Evolutionary conservation across 108 stramenopile species (phyloP).

Genomic region (Cyclotella sp.): DNA sequence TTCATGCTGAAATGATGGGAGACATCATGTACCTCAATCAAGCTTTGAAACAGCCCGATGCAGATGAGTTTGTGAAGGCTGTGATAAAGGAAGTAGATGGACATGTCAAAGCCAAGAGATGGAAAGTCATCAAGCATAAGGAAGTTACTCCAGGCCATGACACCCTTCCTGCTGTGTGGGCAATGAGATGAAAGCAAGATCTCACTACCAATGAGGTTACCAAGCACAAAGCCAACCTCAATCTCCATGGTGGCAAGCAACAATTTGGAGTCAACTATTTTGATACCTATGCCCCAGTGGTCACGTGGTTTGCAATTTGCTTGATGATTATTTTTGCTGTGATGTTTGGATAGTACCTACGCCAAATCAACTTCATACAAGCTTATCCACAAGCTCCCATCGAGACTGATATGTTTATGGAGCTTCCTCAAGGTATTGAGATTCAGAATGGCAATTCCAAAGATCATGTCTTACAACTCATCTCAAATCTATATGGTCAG

Average conservation of each 20-base stretch:
- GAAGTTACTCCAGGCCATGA: constrained; percentile 18
- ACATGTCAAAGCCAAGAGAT: constrained; percentile 5
- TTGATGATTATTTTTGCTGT: constrained; percentile 10
- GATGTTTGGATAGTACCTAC: neutral
- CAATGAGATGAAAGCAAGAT: neutral
- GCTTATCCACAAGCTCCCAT: no score
- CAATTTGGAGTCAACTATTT: no score
- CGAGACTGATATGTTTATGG: no score
- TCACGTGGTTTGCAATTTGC: constrained; percentile 11
- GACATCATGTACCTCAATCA: constrained; percentile 41
- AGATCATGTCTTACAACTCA: no score
- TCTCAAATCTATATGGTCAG: no score
- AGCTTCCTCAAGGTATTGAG: no score
- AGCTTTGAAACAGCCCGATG: constrained; percentile 29
- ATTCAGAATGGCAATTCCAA: no score
- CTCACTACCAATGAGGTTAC: no score
- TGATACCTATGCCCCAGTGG: constrained; percentile 6
- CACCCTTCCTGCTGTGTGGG: constrained; percentile 1
- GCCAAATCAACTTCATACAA: constrained; percentile 20
- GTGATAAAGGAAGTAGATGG: constrained; percentile 31
- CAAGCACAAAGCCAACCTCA: constrained; percentile 36
- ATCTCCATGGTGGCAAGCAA: no score
- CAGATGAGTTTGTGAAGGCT: constrained; percentile 24
- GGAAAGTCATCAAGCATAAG: constrained; percentile 2
- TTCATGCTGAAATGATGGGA: constrained; percentile 21